Evolutionary conservation across 441 rosid genomes (phyloP), one percentile per base, ranked within the genome.

Genomic region (Euphorbia celastroides): DNA sequence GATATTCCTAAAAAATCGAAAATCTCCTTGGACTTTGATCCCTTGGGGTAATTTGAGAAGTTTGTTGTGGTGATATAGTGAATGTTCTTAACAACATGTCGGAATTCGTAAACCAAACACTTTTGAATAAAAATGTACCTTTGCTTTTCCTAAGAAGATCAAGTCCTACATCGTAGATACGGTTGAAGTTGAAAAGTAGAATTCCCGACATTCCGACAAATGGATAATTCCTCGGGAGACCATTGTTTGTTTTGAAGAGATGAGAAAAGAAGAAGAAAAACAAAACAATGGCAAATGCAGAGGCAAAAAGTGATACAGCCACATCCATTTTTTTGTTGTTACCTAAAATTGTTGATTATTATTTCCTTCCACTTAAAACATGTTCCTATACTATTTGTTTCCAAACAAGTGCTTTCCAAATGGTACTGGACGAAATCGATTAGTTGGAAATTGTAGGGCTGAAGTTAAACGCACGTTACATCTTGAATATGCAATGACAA

Each of bases 161-260:
- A n/a, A 3, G 14, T 16, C 6, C 23, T 48, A 0, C 8, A 4
- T 46, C 58, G 14, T 4, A 30, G 2, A 50, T 5, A 25, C n/a
- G 58, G 7, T 50, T 56, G 36, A 1, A 12, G 14, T 50, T 64
- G 46, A 50, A 44, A 31, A 51, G 19, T 28, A 64, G 9, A 30
- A 14, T 30, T 20, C 22, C 5, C 3, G 46, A 9, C 67, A 64
- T 64, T 51, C 67, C 58, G 20, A 64, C 19, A 1, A 64, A 22
- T 2, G 67, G 67, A 56, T 38, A 64, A 36, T 31, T 64, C 46
- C 67, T 48, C 14, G 67, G 67, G 16, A 50, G 46, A 22, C 67
- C 67, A 64, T 31, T 64, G 7, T 27, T 64, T 34, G 28, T n/a
- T 50, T 52, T 64, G 5, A 64, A 64, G 44, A 64, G 31, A 46